phyloP scores from a whole-genome alignment of 345 rosid species.

The Pistacia integerrima region DNA sequence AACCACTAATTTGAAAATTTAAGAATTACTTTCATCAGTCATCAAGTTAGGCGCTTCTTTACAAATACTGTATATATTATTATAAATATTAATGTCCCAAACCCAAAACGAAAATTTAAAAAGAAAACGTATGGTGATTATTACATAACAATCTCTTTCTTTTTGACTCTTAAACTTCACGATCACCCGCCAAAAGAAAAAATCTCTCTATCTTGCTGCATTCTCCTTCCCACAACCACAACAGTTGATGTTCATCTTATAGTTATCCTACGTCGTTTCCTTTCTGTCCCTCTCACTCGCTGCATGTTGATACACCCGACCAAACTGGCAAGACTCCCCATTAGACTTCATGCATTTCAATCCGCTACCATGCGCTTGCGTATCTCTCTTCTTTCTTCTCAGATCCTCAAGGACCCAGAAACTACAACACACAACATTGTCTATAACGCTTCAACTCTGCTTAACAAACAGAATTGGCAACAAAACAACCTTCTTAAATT shows the following conservation, averaged over 20 bases:
- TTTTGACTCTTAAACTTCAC: too few species aligned
- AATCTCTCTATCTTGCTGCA: too few species aligned
- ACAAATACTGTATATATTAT: too few species aligned
- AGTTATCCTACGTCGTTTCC: background rate
- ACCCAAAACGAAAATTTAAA: too few species aligned
- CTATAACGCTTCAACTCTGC: conserved; percentile 25
- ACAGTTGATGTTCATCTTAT: background rate
- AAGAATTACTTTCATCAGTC: too few species aligned
- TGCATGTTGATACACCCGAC: conserved; percentile 39
- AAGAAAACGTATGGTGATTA: background rate
- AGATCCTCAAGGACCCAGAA: background rate
- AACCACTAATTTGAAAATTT: too few species aligned
- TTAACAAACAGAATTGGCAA: conserved; percentile 39
- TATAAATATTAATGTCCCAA: too few species aligned
- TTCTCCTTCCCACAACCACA: too few species aligned
- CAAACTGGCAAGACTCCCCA: conserved; percentile 28
- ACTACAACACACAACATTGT: conserved; percentile 15
- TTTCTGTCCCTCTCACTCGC: background rate
- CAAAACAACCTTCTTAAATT: conserved; percentile 33
- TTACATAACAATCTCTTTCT: background rate
- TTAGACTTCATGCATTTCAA: conserved; percentile 15
- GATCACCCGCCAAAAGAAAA: too few species aligned
- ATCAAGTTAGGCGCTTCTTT: too few species aligned
- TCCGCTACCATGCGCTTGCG: conserved; percentile 15
- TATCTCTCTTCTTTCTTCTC: conserved; percentile 23